phyloP scores from a whole-genome alignment of 768 basidiomycete species.

The Leccinum ochraceum region DNA sequence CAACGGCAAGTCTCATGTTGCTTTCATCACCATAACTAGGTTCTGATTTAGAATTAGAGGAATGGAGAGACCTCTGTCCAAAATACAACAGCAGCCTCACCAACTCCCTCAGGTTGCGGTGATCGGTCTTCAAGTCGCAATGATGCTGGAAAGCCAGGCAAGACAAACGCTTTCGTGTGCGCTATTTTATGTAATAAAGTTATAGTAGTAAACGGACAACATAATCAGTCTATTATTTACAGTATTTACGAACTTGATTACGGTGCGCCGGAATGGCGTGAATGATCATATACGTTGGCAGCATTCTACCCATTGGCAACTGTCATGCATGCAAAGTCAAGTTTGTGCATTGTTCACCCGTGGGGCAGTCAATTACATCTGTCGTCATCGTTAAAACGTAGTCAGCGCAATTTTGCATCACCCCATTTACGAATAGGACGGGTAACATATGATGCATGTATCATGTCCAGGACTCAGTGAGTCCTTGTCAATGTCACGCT shows the following conservation, averaged over 20 bases:
- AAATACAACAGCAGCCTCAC: conserved; percentile 9
- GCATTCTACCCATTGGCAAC: no score
- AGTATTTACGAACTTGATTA: background rate
- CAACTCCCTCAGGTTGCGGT: background rate
- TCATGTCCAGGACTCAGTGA: no score
- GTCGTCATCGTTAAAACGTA: no score
- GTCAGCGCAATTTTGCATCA: no score
- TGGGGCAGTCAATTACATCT: no score
- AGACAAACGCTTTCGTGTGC: background rate
- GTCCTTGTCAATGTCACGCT: no score
- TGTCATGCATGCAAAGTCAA: no score
- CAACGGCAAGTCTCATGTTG: background rate
- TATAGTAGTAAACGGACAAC: background rate
- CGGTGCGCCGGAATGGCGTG: no score
- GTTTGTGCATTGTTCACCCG: no score
- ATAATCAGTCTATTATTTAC: background rate
- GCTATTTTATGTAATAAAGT: background rate
- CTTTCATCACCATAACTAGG: background rate
- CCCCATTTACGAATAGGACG: no score
- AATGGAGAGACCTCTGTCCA: conserved; percentile 21
- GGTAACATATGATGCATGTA: no score
- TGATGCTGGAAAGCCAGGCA: background rate
- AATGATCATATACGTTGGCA: no score
- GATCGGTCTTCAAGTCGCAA: background rate
- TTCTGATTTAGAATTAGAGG: conserved; percentile 5